These are phyloP conservation scores for Angophora floribunda DNA, from an alignment of 345 rosid species.

Conservation along the genomic window DNA sequence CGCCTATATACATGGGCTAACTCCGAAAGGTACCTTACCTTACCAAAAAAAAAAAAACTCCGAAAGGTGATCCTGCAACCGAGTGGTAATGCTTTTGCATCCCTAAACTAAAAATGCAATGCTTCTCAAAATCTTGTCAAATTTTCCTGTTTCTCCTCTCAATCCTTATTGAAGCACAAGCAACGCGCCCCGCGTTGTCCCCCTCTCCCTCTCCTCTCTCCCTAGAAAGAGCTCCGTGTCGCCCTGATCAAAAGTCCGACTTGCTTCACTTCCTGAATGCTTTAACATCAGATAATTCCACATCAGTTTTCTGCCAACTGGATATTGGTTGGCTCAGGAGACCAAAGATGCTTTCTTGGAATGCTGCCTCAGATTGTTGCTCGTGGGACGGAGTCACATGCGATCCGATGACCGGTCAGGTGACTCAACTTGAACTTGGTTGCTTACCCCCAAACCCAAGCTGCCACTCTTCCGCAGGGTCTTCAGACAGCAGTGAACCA, in stretches of 20 bases:
- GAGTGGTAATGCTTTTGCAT: not conserved
- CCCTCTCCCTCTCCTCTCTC: not conserved
- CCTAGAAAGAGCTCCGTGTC: not conserved
- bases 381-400: constrained; percentile 1
- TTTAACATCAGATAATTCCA: not conserved
- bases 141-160: not conserved
- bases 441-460: not conserved
- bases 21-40: too few species aligned
- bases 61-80: not conserved
- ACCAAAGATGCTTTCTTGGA: not conserved
- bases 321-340: not conserved
- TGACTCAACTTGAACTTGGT: not conserved
- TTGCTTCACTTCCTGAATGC: not conserved
- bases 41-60: too few species aligned
- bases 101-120: not conserved
- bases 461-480: not conserved
- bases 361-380: not conserved
- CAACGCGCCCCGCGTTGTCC: not conserved
- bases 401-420: not conserved
- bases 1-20: too few species aligned
- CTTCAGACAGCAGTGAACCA: not conserved
- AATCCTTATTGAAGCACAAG: not conserved
- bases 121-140: not conserved
- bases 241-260: not conserved
- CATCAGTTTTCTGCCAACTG: not conserved